A percentile compares a stretch with the other conserved stretches of the same genome.
These are phyloP conservation scores for Arthrobotrys sinensis DNA, from an alignment of 2,329 filamentous ascomycete species.

Conservation along the genomic window DNA sequence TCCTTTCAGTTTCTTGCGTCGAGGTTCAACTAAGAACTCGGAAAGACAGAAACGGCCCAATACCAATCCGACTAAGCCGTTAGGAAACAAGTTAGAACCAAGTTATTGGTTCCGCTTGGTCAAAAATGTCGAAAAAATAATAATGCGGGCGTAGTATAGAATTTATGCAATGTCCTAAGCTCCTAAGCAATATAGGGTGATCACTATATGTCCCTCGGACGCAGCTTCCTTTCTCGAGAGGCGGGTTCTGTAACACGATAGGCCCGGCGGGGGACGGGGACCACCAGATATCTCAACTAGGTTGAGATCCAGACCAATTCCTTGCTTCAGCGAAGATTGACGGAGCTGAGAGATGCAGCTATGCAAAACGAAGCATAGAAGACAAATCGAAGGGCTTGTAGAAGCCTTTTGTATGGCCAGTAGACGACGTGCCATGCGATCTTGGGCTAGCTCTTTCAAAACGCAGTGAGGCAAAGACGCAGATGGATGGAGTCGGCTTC, in stretches of 20 bases:
- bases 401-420: slow-evolving; percentile 30
- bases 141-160: slow-evolving; percentile 40
- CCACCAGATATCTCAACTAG: slow-evolving; percentile 39
- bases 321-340: slow-evolving; percentile 41
- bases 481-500: slow-evolving; percentile 31
- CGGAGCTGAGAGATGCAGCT: slow-evolving; percentile 47
- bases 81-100: slow-evolving; percentile 48
- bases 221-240: slow-evolving; percentile 49
- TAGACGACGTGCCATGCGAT: slow-evolving; percentile 25
- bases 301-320: slow-evolving; percentile 40
- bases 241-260: slow-evolving; percentile 33
- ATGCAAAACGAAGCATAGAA: slow-evolving; percentile 39
- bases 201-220: slow-evolving; percentile 41
- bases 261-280: slow-evolving; percentile 50
- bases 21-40: slow-evolving; percentile 45
- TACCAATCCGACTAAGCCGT: slow-evolving; percentile 28
- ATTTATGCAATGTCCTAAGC: slow-evolving; percentile 49
- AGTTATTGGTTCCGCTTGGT: slow-evolving; percentile 39
- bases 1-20: slow-evolving; percentile 23
- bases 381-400: slow-evolving; percentile 44
- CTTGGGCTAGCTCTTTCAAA: slow-evolving; percentile 31
- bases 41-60: slow-evolving; percentile 14
- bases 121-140: slow-evolving; percentile 28
- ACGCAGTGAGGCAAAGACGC: slow-evolving; percentile 25
- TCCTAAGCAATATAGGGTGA: slow-evolving; percentile 34